Conservation (phyloP, 306 rosid species). For the Vicia sativa region DNA sequence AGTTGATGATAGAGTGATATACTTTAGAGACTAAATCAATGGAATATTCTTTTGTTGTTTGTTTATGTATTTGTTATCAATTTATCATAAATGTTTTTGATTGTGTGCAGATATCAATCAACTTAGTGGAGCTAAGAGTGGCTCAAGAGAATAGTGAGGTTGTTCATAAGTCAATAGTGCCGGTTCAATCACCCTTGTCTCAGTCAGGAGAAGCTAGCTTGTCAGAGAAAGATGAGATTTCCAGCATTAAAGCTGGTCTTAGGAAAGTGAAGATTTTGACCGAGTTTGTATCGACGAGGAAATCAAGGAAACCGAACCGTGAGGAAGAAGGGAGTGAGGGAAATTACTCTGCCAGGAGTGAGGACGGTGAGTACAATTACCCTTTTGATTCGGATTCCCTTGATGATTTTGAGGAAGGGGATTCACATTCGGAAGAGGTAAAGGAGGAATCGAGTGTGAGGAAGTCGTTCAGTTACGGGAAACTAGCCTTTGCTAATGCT, state of each 20-base stretch:
- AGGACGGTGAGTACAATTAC: conserved; percentile 86
- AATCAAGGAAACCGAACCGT: conserved; percentile 64
- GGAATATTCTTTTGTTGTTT: neutral
- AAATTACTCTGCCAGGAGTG: conserved; percentile 83
- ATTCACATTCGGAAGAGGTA: conserved; percentile 82
- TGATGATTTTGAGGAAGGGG: conserved; percentile 87
- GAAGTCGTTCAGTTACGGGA: conserved; percentile 97
- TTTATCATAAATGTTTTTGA: conserved; percentile 22
- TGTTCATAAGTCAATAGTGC: conserved; percentile 67
- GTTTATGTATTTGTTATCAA: neutral
- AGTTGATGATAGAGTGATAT: too few relatives aligned
- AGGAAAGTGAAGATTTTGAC: conserved; percentile 89
- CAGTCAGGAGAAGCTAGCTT: conserved; percentile 58
- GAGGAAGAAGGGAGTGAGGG: conserved; percentile 94
- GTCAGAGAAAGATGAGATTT: conserved; percentile 83
- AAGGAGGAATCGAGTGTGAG: conserved; percentile 77
- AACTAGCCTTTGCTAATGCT: conserved; percentile 87
- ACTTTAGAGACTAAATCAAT: neutral
- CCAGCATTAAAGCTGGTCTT: conserved; percentile 95
- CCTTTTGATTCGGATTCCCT: conserved; percentile 91
- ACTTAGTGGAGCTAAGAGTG: conserved; percentile 77
- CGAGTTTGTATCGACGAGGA: conserved; percentile 74
- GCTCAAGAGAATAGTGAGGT: conserved; percentile 67
- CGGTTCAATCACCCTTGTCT: conserved; percentile 57
- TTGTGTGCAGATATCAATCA: conserved; percentile 67